Evolutionary conservation across 306 rosid species (phyloP), one percentile per base, ranked within the genome.

Genomic region (Abrus precatorius): DNA sequence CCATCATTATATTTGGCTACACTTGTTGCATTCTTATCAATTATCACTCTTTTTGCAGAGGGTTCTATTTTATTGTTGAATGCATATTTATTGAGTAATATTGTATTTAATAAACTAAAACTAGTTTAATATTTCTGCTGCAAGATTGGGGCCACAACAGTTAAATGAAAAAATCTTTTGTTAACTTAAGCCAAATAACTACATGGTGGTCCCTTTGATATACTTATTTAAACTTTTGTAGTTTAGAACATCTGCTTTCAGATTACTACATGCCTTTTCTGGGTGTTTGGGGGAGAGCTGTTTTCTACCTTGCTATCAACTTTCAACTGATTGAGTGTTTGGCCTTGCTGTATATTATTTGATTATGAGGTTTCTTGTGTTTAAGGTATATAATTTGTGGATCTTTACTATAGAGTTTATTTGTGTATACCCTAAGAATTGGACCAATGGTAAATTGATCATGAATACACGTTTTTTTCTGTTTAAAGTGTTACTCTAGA

Each of bases 211-310:
- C 40, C 71, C 70, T 55, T 28, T 63, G 70, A 83, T 54, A 33
- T 77, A 41, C 52, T 63, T 45, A 10, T 55, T 27, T 27, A 6
- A 56, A 66, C 62, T 48, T 57, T 10, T 3, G 29, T 3, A 59
- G 50, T 62, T 60, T 53, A 49, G 54, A 72, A n/a, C 57, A 9
- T 85, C 62, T 45, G 32, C 59, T 40, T 81, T 76, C 40, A 70
- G 45, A 62, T 72, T 47, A 67, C 32, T 45, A 49, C 44, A 53
- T 55, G 33, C 44, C 38, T 50, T 75, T 55, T 62, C 59, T 12
- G 32, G 44, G 62, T 56, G 12, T 27, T 59, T 63, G 9, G 28
- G 65, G 33, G 62, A 53, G 34, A 55, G 68, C 41, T 28, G 6
- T 63, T 52, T 33, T 36, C 12, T 49, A 11, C 60, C 14, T 33